Conservation (phyloP, 306 rosid species). For the Lathyrus sativus region DNA sequence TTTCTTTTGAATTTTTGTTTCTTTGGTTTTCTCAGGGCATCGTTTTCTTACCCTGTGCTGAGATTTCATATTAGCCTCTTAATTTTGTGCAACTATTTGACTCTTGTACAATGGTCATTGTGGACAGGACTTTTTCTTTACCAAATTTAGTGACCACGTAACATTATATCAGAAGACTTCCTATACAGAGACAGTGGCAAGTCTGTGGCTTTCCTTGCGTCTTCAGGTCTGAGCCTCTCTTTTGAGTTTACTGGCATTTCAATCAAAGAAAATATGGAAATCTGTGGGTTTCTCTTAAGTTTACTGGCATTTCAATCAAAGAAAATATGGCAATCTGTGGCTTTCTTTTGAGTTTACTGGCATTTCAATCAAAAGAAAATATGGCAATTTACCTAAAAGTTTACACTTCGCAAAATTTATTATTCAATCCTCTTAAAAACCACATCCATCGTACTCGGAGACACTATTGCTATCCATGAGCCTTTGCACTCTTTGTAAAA, state of each 20-base stretch:
- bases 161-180: conserved; percentile 87
- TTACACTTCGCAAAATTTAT: conserved; percentile 27
- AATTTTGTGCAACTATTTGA: conserved; percentile 22
- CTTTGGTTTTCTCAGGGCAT: conserved; percentile 30
- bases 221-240: conserved; percentile 64
- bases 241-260: conserved; percentile 12
- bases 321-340: conserved; percentile 63
- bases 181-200: conserved; percentile 84
- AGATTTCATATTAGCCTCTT: conserved; percentile 11
- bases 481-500: no score
- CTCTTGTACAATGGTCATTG: conserved; percentile 35
- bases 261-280: conserved; percentile 37
- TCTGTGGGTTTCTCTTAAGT: conserved; percentile 91
- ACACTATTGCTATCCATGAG: no score
- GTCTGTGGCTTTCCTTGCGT: conserved; percentile 97
- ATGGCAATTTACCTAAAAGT: conserved; percentile 9
- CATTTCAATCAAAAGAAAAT: neutral
- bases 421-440: neutral
- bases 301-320: conserved; percentile 56
- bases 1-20: neutral
- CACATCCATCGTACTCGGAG: no score
- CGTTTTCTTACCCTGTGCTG: conserved; percentile 23
- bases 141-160: conserved; percentile 66
- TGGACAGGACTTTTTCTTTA: conserved; percentile 70
- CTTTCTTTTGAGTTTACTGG: conserved; percentile 93